A percentile compares a stretch with the other conserved stretches of the same genome.
These are phyloP conservation scores for Liriodendron chinense DNA, from an alignment of 164 flowering plant genomes.

Conservation along the genomic window DNA sequence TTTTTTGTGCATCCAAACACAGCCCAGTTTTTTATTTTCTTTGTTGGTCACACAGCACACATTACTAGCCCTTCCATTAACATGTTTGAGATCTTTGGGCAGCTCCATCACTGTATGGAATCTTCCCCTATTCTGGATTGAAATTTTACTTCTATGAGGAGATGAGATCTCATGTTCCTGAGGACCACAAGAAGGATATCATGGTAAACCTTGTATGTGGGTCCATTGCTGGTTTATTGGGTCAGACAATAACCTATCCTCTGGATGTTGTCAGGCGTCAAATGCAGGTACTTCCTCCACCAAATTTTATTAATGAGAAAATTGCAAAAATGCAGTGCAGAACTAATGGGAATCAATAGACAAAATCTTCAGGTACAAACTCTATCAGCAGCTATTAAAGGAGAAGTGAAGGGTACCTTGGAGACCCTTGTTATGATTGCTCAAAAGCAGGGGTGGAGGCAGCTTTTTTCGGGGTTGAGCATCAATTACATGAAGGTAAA, in stretches of 20 bases:
- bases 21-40: not conserved
- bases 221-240: slow-evolving; percentile 86
- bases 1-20: not conserved
- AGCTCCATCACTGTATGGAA: slow-evolving; percentile 99
- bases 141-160: slow-evolving; percentile 96
- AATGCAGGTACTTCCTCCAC: slow-evolving; percentile 73
- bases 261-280: slow-evolving; percentile 97
- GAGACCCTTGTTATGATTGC: slow-evolving; percentile 58
- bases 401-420: slow-evolving; percentile 63
- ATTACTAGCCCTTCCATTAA: slow-evolving; percentile 9
- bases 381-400: slow-evolving; percentile 32
- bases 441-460: slow-evolving; percentile 85
- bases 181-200: slow-evolving; percentile 65
- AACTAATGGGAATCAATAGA: not conserved
- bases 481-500: slow-evolving; percentile 84
- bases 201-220: slow-evolving; percentile 83
- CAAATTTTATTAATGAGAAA: not conserved
- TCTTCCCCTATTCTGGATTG: slow-evolving; percentile 94
- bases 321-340: not conserved
- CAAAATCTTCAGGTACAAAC: slow-evolving; percentile 55
- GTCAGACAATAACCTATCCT: slow-evolving; percentile 96
- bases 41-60: not conserved
- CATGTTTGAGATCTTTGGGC: slow-evolving; percentile 18
- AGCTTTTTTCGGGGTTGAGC: slow-evolving; percentile 91
- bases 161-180: slow-evolving; percentile 85